Conservation (phyloP, 1,139 yeast species). For the Scheffersomyces illinoinensis region DNA sequence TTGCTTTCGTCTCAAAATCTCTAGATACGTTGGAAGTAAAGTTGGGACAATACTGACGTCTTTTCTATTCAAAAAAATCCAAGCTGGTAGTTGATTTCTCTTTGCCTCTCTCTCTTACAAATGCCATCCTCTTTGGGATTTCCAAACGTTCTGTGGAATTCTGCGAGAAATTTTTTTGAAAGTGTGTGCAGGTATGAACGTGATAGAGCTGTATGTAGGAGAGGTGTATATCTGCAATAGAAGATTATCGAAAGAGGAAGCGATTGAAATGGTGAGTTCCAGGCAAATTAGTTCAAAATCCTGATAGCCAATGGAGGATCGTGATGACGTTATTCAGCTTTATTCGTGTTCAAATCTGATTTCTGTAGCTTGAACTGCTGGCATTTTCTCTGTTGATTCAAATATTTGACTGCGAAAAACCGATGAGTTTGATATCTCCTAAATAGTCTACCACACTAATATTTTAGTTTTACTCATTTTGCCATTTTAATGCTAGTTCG, state of each 20-base stretch:
- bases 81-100: constrained; percentile 1
- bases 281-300: too few species aligned
- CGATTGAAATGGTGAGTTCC: background rate
- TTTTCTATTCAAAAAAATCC: background rate
- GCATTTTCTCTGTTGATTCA: too few species aligned
- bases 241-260: background rate
- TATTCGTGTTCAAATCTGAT: too few species aligned
- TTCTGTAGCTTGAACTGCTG: too few species aligned
- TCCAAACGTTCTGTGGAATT: constrained; percentile 7
- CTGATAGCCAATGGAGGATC: too few species aligned
- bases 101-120: constrained; percentile 3
- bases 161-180: constrained; percentile 5
- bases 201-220: background rate
- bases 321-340: too few species aligned
- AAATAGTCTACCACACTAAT: too few species aligned
- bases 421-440: too few species aligned
- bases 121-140: background rate
- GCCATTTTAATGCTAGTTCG: too few species aligned
- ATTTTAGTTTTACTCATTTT: too few species aligned
- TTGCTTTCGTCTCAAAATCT: background rate
- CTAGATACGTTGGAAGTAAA: background rate
- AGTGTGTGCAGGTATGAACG: constrained; percentile 5
- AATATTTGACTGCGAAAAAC: too few species aligned
- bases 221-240: background rate
- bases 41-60: background rate